Evolutionary conservation across 148 eudicot genomes (phyloP), one percentile per base, ranked within the genome.

Genomic region (Cornus florida): DNA sequence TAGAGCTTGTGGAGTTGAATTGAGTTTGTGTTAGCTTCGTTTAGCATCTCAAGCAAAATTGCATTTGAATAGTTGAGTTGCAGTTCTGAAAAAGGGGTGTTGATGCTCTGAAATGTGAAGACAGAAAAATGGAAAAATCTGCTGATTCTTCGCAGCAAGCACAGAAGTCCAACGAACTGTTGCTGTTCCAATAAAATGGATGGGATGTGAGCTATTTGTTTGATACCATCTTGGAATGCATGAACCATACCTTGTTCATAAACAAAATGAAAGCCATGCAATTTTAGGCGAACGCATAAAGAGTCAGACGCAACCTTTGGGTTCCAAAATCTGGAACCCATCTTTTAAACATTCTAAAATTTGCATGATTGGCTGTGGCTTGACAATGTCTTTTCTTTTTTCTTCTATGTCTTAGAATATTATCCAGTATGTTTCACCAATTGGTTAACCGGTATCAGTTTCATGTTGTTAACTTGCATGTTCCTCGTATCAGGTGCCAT

Each of bases 401-500:
- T 53, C 59, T 53, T 53, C 59, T 13, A 14, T 53, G 59, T 53
- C 1, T 53, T 53, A 53, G 16, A 11, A 11, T 53, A 2, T 53
- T 53, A 53, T 53, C 10, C 48, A 43, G 9, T 53, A 53, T 53
- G 19, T 14, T 48, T 7, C 59, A 1, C 12, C 12, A 3, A 53
- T 53, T 53, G 5, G 19, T 11, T 53, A 11, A 13, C 59, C 59
- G 12, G 17, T 53, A 11, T 16, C 59, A 28, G 28, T 19, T 62
- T 62, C 66, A n/a, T 62, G 66, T 73, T 38, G 6, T 38, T 39
- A 65, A 32, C 59, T 7, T 8, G 23, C 73, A 33, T 35, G 23
- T 67, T 73, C 23, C 41, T 66, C 24, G 4, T 72, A 66, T 35
- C 79, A 83, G 85, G 69, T 23, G 53, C 68, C 76, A 50, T 79